Base-by-base conservation (phyloP, 2,329 filamentous ascomycete species). In the Cercospora zeae-maydis region DNA sequence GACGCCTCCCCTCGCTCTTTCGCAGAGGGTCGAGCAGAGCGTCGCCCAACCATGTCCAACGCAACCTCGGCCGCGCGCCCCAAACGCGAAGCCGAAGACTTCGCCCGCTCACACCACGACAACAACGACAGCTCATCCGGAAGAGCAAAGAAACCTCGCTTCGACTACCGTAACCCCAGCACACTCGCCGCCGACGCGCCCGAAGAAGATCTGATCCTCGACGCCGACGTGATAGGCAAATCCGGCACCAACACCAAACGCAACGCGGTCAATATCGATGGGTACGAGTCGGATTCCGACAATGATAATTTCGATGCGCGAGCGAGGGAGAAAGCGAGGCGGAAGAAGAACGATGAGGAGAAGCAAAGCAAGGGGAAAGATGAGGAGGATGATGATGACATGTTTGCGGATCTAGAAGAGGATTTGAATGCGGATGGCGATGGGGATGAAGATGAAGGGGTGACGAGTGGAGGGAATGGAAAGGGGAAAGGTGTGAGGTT, bases 141-240 rank as follows among this genome's bases (percentile, higher is more conserved):
- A 68, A 83, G 87, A 59, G 75, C 81, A 58, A 96, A 96, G 76
- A 93, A 92, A 74, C 89, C 92, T 63, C 92, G 91, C 73, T 99
- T 99, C 78, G 95, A 99, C 76, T 82, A 95, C 58, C 91, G 95
- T 68, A 98, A 99, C 75, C 95, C 95, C 2, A 96, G 93, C 14
- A 92, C 91, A 0, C 85, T 99, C 4, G 93, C 92, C 1, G 88
- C 93, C 1, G 92, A 96, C 74, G 89, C 87, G 1, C 84, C 85
- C 1, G 89, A 91, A 66, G 87, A 90, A 49, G 70, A 72, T 47
- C 86, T 86, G 0, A 84, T 93, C 30, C 84, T 99, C 8, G 91
- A 96, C 56, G 92, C 93, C 21, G 95, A 98, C 74, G 93, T 97
- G 39, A 97, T 98, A 67, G 92, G 93, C 14, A 84, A 84, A 58